Conservation (phyloP, 2,329 filamentous ascomycete genomes). For the Ophiocordyceps australis region DNA sequence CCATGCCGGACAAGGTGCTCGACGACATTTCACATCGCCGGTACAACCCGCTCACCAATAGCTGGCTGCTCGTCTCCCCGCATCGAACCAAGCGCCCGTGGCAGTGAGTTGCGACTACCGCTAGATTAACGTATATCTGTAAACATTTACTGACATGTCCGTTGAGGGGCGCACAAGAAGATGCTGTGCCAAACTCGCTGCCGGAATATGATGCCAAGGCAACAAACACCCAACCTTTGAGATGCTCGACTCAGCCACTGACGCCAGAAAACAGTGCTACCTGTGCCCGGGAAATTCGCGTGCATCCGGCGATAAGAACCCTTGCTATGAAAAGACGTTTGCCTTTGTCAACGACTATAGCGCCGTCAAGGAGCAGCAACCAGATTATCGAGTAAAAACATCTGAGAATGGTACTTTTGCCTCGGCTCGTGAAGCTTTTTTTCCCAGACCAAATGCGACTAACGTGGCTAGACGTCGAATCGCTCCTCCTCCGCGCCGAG, state of each 20-base stretch:
- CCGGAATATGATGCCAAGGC: constrained; percentile 68
- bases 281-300: constrained; percentile 83
- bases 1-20: constrained; percentile 59
- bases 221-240: no score
- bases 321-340: constrained; percentile 72
- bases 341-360: constrained; percentile 97
- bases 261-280: constrained; percentile 51
- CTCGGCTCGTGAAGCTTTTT: no score
- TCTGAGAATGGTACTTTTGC: constrained; percentile 16
- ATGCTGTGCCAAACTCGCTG: constrained; percentile 45
- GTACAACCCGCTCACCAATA: constrained; percentile 79
- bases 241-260: no score
- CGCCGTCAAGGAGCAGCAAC: constrained; percentile 86
- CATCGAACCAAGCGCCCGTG: constrained; percentile 94
- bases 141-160: background rate
- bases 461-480: constrained; percentile 40
- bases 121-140: background rate
- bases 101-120: constrained; percentile 52
- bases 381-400: constrained; percentile 42
- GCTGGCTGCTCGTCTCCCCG: constrained; percentile 87
- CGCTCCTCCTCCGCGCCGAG: constrained; percentile 62
- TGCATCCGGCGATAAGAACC: constrained; percentile 74
- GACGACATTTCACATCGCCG: constrained; percentile 94
- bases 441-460: background rate
- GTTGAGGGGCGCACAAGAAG: constrained; percentile 58